phyloP scores from a whole-genome alignment of 1,284 basidiomycete species.

The Prillingera fragicola region DNA sequence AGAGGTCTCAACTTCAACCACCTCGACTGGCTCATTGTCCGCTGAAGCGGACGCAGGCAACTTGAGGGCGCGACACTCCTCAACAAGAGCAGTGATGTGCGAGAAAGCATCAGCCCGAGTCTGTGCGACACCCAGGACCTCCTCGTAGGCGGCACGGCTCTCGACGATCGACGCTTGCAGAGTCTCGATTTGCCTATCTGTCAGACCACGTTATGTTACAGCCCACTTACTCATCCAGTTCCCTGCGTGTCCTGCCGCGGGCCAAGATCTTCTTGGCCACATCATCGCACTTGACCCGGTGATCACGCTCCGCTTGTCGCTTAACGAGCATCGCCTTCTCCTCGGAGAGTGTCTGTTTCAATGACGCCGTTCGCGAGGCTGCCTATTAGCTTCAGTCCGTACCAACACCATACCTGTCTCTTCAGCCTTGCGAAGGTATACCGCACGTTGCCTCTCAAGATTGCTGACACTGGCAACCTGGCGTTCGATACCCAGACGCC shows the following conservation, averaged over 20 bases:
- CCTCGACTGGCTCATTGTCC: slow-evolving; percentile 14
- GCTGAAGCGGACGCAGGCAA: slow-evolving; percentile 19
- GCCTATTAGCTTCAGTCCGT: neutral
- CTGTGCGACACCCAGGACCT: slow-evolving; percentile 22
- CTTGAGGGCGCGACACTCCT: slow-evolving; percentile 32
- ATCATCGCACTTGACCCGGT: slow-evolving; percentile 38
- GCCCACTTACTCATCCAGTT: slow-evolving; percentile 38
- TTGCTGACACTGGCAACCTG: slow-evolving; percentile 29
- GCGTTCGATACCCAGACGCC: slow-evolving; percentile 32
- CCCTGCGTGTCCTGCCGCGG: slow-evolving; percentile 26
- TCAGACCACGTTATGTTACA: neutral
- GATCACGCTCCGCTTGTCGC: slow-evolving; percentile 28
- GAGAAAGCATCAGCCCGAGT: slow-evolving; percentile 29
- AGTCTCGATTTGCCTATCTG: slow-evolving; percentile 28
- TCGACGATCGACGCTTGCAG: slow-evolving; percentile 29
- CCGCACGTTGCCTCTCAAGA: slow-evolving; percentile 29
- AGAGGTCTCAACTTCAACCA: slow-evolving; percentile 24
- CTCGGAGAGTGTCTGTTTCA: slow-evolving; percentile 23
- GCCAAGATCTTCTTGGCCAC: slow-evolving; percentile 32
- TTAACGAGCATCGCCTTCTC: slow-evolving; percentile 30
- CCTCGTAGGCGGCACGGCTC: slow-evolving; percentile 26
- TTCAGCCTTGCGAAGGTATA: slow-evolving; percentile 21
- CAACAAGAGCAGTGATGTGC: slow-evolving; percentile 29
- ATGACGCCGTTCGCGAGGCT: slow-evolving; percentile 19
- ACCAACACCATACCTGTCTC: slow-evolving; percentile 22